Evolutionary conservation across 2,329 filamentous ascomycete species (phyloP), one percentile per base, ranked within the genome.

Genomic region (Sporothrix dimorphospora): DNA sequence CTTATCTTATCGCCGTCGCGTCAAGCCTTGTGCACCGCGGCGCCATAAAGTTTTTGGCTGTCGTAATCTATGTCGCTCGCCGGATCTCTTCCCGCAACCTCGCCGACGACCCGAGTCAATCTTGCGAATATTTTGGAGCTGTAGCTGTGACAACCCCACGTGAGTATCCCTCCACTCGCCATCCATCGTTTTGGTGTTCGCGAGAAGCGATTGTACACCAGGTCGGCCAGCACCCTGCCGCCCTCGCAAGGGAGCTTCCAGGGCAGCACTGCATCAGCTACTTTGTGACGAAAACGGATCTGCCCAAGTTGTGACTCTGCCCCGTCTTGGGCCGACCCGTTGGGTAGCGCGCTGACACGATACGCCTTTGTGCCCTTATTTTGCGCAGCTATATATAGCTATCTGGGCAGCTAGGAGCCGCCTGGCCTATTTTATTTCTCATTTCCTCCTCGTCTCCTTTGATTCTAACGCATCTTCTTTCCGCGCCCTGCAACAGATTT

Each of bases 1-100:
- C 59, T 66, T 72, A 73, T 73, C 72, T 73, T 71, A 73, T 73
- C 72, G 59, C 30, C 38, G 53, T 49, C 66, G 72, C 61, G 67
- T 71, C 57, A 42, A 51, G n/a, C 16, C 38, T 71, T 42, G 53
- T 69, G 53, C 34, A 61, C 42, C 69, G n/a, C 42, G 69, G 57
- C 34, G 68, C 66, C 71, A 72, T 63, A 70, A 71, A 73, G 68
- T 63, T 63, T 71, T 71, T 71, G 71, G 71, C 34, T 71, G 70
- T 71, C 69, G 69, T 71, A 71, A 68, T 71, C 53, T 53, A 68
- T n/a, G 65, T 59, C 53, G 70, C 45, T 72, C 53, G 30, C 53
- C 12, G 63, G n/a, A 24, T 49, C 70, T 45, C 55, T 38, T 24
- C 40, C 63, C 45, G n/a, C 61, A 68, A 59, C 67, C 34, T 68